Evolutionary conservation across 2,329 filamentous ascomycete species (phyloP), one percentile per base, ranked within the genome.

Genomic region (Chaetomiaceae sp.): DNA sequence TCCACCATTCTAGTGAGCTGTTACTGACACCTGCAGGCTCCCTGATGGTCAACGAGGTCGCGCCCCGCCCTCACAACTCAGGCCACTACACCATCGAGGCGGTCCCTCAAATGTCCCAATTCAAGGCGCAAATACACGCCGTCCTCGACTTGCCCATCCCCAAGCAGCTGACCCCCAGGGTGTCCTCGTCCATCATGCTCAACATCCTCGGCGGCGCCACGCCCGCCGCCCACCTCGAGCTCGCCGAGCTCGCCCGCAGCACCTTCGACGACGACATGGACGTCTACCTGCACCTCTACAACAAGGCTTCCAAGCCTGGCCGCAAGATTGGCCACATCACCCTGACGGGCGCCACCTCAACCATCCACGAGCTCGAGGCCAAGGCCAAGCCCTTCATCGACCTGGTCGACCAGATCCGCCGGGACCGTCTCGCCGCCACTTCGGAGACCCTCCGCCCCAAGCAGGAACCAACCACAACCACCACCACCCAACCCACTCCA

Each of bases 281-380:
- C 47, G 71, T 79, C 14, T 79, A 76, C 48, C 78, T 96, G 11
- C 92, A 99, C 65, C 82, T 96, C 43, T 99, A 99, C 72, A 91
- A 91, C 65, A 97, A 97, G 72, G 83, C 82, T 43, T 88, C 91
- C 23, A 89, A 91, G 63, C 89, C 89, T 4, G 87, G 89, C 31
- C 85, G 94, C 42, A 99, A 97, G 71, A 97, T 97, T 74, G 92
- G 92, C 11, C 94, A 99, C 69, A 83, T 99, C 61, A 97, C 91
- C 1, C 73, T 95, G 34, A 88, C 88, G 1, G 84, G 84, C 27
- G 27, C 27, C 1, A 76, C 80, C 12, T 83, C 81, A 0, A 83
- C 91, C 66, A 73, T 80, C 34, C 78, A 85, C 63, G 83, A 87
- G n/a, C 71, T 83, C 15, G 75, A 79, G 55, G 59, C 68, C 66